Evolutionary conservation across 257 asterid genomes (phyloP).

Genomic region (Scutellaria minor): DNA sequence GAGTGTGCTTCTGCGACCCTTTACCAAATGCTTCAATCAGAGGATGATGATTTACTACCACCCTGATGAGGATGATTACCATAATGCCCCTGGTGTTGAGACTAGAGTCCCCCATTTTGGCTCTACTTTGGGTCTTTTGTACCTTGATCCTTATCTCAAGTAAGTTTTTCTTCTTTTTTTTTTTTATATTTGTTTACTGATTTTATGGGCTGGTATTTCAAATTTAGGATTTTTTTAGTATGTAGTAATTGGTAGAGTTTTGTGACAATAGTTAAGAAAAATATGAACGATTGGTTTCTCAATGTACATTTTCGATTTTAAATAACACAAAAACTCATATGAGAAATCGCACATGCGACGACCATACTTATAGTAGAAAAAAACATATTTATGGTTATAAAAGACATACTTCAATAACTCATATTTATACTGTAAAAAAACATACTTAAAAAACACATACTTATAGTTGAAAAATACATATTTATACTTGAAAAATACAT

Average conservation of each 20-base stretch:
- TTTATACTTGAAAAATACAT: too few relatives aligned
- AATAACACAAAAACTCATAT: too few relatives aligned
- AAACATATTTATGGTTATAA: too few relatives aligned
- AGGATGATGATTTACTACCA: constrained; percentile 77
- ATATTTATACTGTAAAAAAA: too few relatives aligned
- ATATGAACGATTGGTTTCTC: too few relatives aligned
- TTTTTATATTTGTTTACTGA: not conserved
- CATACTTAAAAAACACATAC: too few relatives aligned
- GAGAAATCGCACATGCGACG: too few relatives aligned
- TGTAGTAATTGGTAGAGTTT: not conserved
- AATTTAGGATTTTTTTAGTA: not conserved
- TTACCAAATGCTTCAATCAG: constrained; percentile 73
- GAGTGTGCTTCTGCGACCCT: constrained; percentile 61
- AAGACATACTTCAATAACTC: too few relatives aligned
- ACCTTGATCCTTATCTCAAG: constrained; percentile 80
- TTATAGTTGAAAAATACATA: too few relatives aligned
- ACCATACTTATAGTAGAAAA: too few relatives aligned
- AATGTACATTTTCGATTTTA: too few relatives aligned
- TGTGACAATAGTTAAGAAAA: too few relatives aligned
- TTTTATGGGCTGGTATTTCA: not conserved
- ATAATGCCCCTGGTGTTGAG: constrained; percentile 86
- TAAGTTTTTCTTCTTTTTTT: constrained; percentile 40
- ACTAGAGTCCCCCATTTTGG: constrained; percentile 80
- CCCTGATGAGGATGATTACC: constrained; percentile 62
- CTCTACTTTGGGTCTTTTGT: constrained; percentile 58